Evolutionary conservation across 257 asterid species (phyloP), one percentile per base, ranked within the genome.

Genomic region (Nicotiana obtusifolia): DNA sequence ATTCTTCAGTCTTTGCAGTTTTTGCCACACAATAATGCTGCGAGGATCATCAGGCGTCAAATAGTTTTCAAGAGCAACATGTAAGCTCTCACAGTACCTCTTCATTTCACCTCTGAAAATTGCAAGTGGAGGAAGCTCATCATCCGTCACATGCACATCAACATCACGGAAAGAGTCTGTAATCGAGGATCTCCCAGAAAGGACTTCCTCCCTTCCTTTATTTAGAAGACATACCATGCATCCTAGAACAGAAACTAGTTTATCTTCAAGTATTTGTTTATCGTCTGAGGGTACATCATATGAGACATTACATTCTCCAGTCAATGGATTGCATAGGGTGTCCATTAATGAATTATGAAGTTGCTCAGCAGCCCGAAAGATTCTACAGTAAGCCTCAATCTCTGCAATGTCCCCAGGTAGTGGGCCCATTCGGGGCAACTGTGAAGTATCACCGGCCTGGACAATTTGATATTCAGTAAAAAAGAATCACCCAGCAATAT

Each of bases 371-470:
- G 97, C 97, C 78, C 99, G 88, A 83, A 96, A 96, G 86, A 96
- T 93, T 88, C 99, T 89, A 83, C 99, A 96, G 77, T 94, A 96
- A 82, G 99, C 98, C 89, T 96, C 99, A 6, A 96, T 97, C 88
- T 96, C 99, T n/a, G 99, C 97, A 35, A 96, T 91, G 82, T 96
- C 98, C 64, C 99, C 99, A 19, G 99, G 99, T 52, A 96, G 94
- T 44, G 99, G 99, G 47, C 99, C 99, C 79, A 91, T 89, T 93
- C 89, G 87, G 49, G 91, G 94, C 81, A 85, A 80, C 84, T 88
- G 92, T 26, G 95, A 88, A 61, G 90, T 85, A 68, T 90, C 97
- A 41, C 85, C 84, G 57, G 90, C 64, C 87, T 89, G 86, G 77
- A 41, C 83, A 86, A 88, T 75, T 24, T 89, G 88, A 86, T 84